A percentile compares a stretch with the other conserved stretches of the same genome.
These are phyloP conservation scores for Letharia lupina DNA, from an alignment of 495 filamentous ascomycete genomes.

Conservation along the genomic window DNA sequence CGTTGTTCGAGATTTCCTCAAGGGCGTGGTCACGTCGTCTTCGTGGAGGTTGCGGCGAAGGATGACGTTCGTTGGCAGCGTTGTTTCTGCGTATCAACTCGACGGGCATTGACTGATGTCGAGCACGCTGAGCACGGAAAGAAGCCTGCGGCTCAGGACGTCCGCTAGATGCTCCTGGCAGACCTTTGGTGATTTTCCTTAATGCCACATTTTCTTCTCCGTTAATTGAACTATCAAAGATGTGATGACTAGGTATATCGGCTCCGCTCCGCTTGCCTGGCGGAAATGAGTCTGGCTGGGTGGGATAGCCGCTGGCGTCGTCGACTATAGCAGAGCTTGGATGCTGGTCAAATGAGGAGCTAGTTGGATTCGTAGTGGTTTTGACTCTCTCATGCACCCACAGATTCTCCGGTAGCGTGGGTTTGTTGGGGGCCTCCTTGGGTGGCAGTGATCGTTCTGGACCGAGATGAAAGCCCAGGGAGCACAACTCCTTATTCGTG, in stretches of 20 bases:
- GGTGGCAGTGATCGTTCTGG: neutral
- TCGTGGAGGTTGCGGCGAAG: neutral
- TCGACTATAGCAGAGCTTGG: neutral
- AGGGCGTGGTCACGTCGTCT: neutral
- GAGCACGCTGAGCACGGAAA: neutral
- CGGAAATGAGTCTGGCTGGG: neutral
- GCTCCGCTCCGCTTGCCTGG: no score
- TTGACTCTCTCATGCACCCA: neutral
- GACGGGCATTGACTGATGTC: conserved; percentile 1
- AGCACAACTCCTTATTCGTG: neutral
- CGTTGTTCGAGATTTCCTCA: neutral
- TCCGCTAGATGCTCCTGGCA: neutral
- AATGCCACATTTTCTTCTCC: neutral
- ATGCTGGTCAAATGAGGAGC: neutral
- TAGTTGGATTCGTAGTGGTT: neutral
- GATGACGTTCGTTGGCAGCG: neutral
- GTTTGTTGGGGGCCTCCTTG: neutral
- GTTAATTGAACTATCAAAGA: neutral
- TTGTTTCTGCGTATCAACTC: neutral
- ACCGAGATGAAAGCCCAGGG: neutral
- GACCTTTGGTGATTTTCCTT: no score
- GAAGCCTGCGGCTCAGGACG: no score
- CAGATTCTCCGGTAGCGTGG: neutral
- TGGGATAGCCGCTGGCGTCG: neutral
- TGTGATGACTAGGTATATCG: neutral